Evolutionary conservation across 1,284 basidiomycete genomes (phyloP).

Genomic region (Rhodotorula sp.): DNA sequence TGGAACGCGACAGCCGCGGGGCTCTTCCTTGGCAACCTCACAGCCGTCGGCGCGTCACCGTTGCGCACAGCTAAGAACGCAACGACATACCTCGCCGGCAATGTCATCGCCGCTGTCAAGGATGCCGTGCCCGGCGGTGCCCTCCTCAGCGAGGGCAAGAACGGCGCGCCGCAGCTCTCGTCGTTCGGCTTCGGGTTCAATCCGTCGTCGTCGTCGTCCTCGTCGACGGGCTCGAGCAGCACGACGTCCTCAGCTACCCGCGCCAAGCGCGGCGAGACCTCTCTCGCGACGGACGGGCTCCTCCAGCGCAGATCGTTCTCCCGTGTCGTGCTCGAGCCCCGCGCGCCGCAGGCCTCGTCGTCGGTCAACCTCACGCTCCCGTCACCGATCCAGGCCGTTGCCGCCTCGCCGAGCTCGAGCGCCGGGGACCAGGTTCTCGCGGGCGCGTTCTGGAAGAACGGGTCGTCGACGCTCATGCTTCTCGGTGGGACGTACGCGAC

Average conservation of each 20-base stretch:
- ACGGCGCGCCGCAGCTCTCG: constrained; percentile 46
- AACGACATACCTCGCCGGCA: constrained; percentile 54
- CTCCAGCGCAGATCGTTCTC: constrained; percentile 16
- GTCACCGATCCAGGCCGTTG: constrained; percentile 24
- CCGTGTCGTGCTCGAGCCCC: constrained; percentile 23
- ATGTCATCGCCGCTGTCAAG: constrained; percentile 52
- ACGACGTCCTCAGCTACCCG: neutral
- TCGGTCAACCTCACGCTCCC: constrained; percentile 37
- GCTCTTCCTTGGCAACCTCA: constrained; percentile 40
- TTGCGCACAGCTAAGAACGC: constrained; percentile 4
- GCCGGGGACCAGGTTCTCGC: constrained; percentile 71
- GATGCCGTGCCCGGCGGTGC: constrained; percentile 54
- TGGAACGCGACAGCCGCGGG: constrained; percentile 28
- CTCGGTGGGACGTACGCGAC: constrained; percentile 85
- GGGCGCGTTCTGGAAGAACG: constrained; percentile 87
- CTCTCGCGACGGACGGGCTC: neutral
- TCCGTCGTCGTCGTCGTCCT: neutral
- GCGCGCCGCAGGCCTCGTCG: constrained; percentile 10
- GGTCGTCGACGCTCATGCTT: constrained; percentile 67
- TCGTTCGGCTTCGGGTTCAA: constrained; percentile 45
- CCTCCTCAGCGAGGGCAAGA: constrained; percentile 50
- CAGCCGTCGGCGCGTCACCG: constrained; percentile 12
- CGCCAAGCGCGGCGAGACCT: neutral
- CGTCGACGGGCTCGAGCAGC: neutral
- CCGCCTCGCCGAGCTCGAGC: constrained; percentile 53